Percentiles rank a stretch among this genome's conserved stretches.
These are phyloP conservation scores for Penicillium glabrum DNA, from an alignment of 2,329 filamentous ascomycete species.

Conservation along the genomic window DNA sequence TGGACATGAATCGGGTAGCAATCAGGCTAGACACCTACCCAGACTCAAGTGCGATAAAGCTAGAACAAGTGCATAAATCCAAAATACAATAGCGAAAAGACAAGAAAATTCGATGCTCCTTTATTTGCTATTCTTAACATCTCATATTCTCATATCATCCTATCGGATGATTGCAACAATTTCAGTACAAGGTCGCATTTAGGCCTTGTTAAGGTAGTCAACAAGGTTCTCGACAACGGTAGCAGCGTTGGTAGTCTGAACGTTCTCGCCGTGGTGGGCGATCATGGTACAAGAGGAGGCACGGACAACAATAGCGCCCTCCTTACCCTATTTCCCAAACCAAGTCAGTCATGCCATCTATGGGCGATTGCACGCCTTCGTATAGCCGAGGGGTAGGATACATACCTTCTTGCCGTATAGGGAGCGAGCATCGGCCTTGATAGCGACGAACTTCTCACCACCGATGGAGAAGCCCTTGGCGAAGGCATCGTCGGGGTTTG, in stretches of 20 bases:
- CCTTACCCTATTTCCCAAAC: conserved; percentile 61
- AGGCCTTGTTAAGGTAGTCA: conserved; percentile 78
- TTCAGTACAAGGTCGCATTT: conserved; percentile 17
- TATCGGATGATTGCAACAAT: conserved; percentile 2
- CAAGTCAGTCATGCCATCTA: not conserved
- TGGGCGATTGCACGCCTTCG: not conserved
- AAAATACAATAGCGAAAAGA: conserved; percentile 2
- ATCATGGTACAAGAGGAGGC: conserved; percentile 86
- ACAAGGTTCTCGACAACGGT: conserved; percentile 78
- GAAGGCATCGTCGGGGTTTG: conserved; percentile 48
- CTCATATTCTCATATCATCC: conserved; percentile 21
- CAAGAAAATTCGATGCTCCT: conserved; percentile 15
- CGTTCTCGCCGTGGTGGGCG: conserved; percentile 75
- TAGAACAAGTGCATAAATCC: not conserved
- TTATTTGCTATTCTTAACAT: conserved; percentile 26
- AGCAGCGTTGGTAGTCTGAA: conserved; percentile 73
- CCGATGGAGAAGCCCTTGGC: conserved; percentile 72
- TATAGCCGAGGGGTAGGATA: not conserved
- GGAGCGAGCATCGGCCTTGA: conserved; percentile 73
- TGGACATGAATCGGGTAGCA: not conserved
- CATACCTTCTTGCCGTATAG: conserved; percentile 83
- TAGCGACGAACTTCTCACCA: conserved; percentile 75
- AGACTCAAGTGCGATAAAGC: not conserved
- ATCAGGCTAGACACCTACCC: not conserved
- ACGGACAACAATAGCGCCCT: conserved; percentile 80